Percentiles rank a stretch among this genome's conserved stretches.
Conservation (phyloP, 2,329 filamentous ascomycete species). For the Monosporascus ibericus region DNA sequence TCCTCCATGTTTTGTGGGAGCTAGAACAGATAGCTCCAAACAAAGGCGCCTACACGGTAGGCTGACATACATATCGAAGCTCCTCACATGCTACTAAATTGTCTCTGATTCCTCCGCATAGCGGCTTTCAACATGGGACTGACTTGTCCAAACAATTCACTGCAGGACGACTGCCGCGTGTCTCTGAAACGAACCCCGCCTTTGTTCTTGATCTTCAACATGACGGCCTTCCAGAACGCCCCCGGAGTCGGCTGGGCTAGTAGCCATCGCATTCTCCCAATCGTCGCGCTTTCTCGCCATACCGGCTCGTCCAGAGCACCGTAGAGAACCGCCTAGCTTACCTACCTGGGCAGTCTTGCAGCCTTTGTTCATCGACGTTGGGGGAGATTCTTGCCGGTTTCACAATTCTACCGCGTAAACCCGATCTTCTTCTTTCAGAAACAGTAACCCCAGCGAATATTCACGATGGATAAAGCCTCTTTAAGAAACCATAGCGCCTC, state of each 20-base stretch:
- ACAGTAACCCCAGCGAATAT: conserved; percentile 1
- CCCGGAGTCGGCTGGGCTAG: not conserved
- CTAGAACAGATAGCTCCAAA: too few species aligned
- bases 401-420: not conserved
- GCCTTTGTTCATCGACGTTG: not conserved
- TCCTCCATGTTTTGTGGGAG: too few species aligned
- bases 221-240: not conserved
- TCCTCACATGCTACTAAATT: too few species aligned
- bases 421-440: conserved; percentile 11
- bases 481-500: conserved; percentile 2
- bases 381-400: not conserved
- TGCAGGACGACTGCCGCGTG: not conserved
- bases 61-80: too few species aligned
- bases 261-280: too few species aligned
- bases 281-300: too few species aligned
- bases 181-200: not conserved
- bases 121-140: not conserved
- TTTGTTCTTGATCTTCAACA: not conserved
- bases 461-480: conserved; percentile 11
- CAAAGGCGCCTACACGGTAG: too few species aligned
- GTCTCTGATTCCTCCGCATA: not conserved
- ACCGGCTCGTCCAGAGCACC: too few species aligned
- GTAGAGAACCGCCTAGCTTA: not conserved
- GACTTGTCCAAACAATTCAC: not conserved
- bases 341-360: not conserved